Evolutionary conservation across 352 stramenopile species (phyloP), one percentile per base, ranked within the genome.

Genomic region (Phytophthora cajani): DNA sequence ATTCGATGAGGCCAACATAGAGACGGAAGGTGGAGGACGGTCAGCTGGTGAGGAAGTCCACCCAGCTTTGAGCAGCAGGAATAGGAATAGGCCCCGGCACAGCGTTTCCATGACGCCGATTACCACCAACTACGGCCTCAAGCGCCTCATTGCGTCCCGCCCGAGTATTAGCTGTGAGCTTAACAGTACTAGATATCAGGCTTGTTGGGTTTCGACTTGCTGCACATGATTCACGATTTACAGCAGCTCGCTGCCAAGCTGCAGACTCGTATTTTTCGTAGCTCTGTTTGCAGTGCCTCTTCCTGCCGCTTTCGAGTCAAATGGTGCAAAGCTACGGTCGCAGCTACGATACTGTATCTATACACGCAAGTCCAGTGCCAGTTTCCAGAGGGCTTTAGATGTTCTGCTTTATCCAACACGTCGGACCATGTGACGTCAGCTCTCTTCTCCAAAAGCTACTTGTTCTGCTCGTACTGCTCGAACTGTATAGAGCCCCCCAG

Each of bases 301-400:
- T 50, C 17, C 42, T 50, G 21, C 32, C 8, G 6, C 19, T 52
- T 66, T 59, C 36, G 32, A 59, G 46, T n/a, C 21, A n/a, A 40
- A 59, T 30, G 47, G 59, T 53, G 51, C 49, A 60, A 59, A 53
- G 23, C 60, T 60, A 53, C 21, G 60, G 60, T 11, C n/a, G 42
- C n/a, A 14, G 38, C 12, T 17, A 7, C 27, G 27, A 30, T 30
- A 30, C 27, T 46, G 10, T 17, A 46, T 17, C 38, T 17, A 17
- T 0, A 17, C 1, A 50, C 42, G 8, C 16, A 50, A 12, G 42
- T 8, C 17, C 17, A 44, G 12, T 44, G 38, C 38, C 38, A n/a
- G 38, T 46, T 46, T 17, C 38, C 11, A 46, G 38, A 17, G 11
- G 11, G 27, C 27, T 30, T 30, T 30, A 6, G 27, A 30, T 30